Conservation (phyloP, 345 rosid species). For the Hirschfeldia incana region DNA sequence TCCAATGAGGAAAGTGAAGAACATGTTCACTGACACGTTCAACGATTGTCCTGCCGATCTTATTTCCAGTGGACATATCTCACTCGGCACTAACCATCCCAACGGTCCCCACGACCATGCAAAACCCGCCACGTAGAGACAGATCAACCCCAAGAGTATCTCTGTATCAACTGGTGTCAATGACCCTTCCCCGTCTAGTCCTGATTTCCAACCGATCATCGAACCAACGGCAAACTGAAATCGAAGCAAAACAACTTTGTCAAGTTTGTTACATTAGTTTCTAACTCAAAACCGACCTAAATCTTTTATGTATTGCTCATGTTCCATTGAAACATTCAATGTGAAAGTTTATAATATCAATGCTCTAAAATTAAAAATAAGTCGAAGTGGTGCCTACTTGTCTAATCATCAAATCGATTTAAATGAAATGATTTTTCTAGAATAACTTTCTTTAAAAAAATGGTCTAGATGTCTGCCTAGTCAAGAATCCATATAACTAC, state of each 20-base stretch:
- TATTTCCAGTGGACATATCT: constrained; percentile 40
- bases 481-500: too few species aligned
- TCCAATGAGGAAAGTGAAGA: constrained; percentile 42
- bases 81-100: constrained; percentile 47
- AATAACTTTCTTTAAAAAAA: too few species aligned
- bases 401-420: too few species aligned
- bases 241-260: neutral
- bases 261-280: neutral
- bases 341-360: too few species aligned
- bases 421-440: too few species aligned
- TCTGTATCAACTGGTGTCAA: neutral
- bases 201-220: constrained; percentile 36
- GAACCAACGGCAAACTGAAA: constrained; percentile 32
- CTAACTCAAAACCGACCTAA: neutral
- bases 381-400: too few species aligned
- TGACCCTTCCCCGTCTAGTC: constrained; percentile 29
- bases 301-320: neutral
- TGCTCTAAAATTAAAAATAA: too few species aligned
- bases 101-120: constrained; percentile 47
- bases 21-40: constrained; percentile 45
- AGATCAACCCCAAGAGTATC: constrained; percentile 35
- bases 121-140: constrained; percentile 39
- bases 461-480: too few species aligned
- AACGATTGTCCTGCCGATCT: constrained; percentile 37
- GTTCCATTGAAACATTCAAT: too few species aligned